These are phyloP conservation scores for Aspergillus kassunensis DNA, from an alignment of 495 filamentous ascomycete genomes.

Conservation along the genomic window DNA sequence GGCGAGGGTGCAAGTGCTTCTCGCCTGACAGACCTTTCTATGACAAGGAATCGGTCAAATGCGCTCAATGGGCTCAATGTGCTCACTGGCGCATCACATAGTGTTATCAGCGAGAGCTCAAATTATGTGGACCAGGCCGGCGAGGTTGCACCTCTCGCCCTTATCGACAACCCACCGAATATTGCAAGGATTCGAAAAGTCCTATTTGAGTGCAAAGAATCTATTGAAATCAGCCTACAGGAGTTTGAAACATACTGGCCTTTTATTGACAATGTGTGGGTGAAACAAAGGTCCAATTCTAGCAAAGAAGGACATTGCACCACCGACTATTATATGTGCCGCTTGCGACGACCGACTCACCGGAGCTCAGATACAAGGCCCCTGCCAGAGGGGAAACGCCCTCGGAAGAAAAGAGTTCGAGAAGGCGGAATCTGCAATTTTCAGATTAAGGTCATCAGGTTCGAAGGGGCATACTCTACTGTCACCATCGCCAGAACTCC, in stretches of 20 bases:
- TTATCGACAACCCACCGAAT: conserved; percentile 45
- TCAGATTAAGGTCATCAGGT: conserved; percentile 48
- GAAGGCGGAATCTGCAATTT: conserved; percentile 51
- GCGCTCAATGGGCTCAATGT: neutral
- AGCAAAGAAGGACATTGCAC: conserved; percentile 48
- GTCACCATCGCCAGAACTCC: conserved; percentile 41
- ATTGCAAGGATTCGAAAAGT: conserved; percentile 43
- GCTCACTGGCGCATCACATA: neutral
- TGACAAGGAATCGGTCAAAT: neutral
- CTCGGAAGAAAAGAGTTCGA: conserved; percentile 46
- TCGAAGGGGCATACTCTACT: conserved; percentile 44
- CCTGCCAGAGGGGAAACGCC: conserved; percentile 48
- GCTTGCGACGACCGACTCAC: conserved; percentile 43
- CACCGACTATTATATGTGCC: conserved; percentile 52
- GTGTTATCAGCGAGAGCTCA: neutral
- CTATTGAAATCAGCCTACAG: conserved; percentile 47
- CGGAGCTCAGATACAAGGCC: conserved; percentile 41
- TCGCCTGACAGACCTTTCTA: neutral
- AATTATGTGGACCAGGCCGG: neutral
- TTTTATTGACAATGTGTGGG: conserved; percentile 53
- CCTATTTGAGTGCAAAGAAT: conserved; percentile 49
- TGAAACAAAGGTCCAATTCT: conserved; percentile 48
- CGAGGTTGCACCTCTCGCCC: conserved; percentile 13
- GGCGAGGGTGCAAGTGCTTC: neutral
- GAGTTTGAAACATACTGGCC: conserved; percentile 54